Conservation (phyloP, 192 early-diverging fungal species). For the Coemansia sp. region DNA sequence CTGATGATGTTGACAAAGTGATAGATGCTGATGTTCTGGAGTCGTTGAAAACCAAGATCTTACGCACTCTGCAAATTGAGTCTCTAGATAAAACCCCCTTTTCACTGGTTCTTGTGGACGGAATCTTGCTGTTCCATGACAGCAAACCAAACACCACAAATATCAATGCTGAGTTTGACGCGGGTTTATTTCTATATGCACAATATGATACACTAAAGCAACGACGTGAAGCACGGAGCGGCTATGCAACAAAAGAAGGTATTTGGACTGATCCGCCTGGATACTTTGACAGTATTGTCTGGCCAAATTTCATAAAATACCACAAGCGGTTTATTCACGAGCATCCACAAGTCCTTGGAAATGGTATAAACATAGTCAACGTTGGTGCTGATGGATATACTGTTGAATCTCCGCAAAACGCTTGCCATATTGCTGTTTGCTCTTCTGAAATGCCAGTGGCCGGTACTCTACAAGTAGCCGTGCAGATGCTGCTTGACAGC, state of each 20-base stretch:
- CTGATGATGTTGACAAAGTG: slow-evolving; percentile 35
- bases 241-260: slow-evolving; percentile 79
- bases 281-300: slow-evolving; percentile 75
- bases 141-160: slow-evolving; percentile 54
- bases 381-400: background rate
- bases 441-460: slow-evolving; percentile 36
- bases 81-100: slow-evolving; percentile 24
- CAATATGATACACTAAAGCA: slow-evolving; percentile 62
- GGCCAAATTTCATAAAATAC: slow-evolving; percentile 67
- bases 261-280: slow-evolving; percentile 73
- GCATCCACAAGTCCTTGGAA: slow-evolving; percentile 15
- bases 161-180: slow-evolving; percentile 21
- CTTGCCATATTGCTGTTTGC: slow-evolving; percentile 21
- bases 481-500: slow-evolving; percentile 14
- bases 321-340: slow-evolving; percentile 21
- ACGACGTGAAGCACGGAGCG: slow-evolving; percentile 63
- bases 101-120: slow-evolving; percentile 59
- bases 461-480: slow-evolving; percentile 16
- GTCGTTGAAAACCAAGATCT: slow-evolving; percentile 3
- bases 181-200: slow-evolving; percentile 56
- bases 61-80: slow-evolving; percentile 12
- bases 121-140: slow-evolving; percentile 75
- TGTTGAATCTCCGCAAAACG: background rate
- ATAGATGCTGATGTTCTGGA: slow-evolving; percentile 14
- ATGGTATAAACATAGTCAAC: too few relatives aligned